Base-by-base conservation (phyloP, 2,329 filamentous ascomycete genomes). In the Penicillium sp. region DNA sequence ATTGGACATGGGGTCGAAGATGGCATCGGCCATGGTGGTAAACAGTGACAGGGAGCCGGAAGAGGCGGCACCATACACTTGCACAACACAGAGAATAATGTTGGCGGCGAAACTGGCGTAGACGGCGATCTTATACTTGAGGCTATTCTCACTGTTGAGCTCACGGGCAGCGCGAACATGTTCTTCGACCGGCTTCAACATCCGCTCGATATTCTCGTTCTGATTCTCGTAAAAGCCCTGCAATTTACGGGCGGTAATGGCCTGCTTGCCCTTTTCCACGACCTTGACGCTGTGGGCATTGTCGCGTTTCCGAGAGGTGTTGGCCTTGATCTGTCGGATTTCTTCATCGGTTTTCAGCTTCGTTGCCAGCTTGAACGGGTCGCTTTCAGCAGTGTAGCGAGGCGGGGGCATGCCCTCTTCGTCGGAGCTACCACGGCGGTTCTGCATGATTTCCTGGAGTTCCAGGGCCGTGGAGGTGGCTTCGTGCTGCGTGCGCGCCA, bases 31-130 rank as follows among this genome's bases (percentile, higher is more conserved):
- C 89, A 95, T 95, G 58, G 93, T 99, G 15, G 94, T 96, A 76
- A 97, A 96, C 43, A 99, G 85, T 5, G 93, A 96, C 33, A 97
- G 82, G n/a, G 91, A 96, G 43, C 88, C 85, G 0, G 92, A 96
- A 0, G 88, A 84, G 42, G 90, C 82, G 56, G 94, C 94, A 41
- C 87, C 94, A 69, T 95, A 99, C 34, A 96, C 77, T 73, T 99
- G 94, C 16, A 99, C 79, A 4, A 80, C 80, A 0, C 92, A 85
- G 6, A 99, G 81, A 26, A 88, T 57, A 51, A 96, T 71, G 65
- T 97, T 97, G 53, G 92, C 93, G 1, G 76, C 83, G 63, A 96
- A 90, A 34, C 78, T 84, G 23, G 84, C 85, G 49, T 82, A 79
- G 44, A 87, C 83, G 6, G 85, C 85, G 55, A 88, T 80, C 53